Base-by-base conservation (phyloP, 2,329 filamentous ascomycete genomes). In the Neurospora sp. region DNA sequence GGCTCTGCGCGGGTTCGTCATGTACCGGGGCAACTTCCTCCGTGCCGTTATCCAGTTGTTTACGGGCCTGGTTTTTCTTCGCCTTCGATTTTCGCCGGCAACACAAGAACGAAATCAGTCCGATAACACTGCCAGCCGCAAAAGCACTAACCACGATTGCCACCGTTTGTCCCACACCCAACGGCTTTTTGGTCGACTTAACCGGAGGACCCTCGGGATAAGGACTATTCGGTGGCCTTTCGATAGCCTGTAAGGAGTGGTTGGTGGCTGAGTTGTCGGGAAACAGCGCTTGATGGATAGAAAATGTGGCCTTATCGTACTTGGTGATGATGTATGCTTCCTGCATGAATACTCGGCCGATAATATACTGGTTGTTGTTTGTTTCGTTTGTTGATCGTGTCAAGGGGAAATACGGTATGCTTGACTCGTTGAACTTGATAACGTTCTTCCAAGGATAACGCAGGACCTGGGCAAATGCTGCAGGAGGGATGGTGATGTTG, bases 291-390 rank as follows among this genome's bases (percentile, higher is more conserved):
- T 88, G 85, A 69, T 88, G 83, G 33, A 90, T 74, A 1, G 85
- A 85, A 76, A 87, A 88, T 12, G 77, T 77, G 17, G 78, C 80
- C 41, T 81, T 81, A 71, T 88, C 87, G 74, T 87, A 89, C 72
- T 83, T 84, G 36, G 83, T 86, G 39, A 87, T 82, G 6, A 88
- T 77, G 71, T 88, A 88, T 1, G 89, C 85, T 78, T 92, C 90
- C 76, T 92, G 91, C 69, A 93, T 80, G 73, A 92, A 92, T 0
- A 87, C 85, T 40, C 89, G 84, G 8, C 91, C 91, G 41, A 92
- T 83, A 12, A 89, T 85, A 77, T 87, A 85, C 72, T 87, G 83
- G 15, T 81, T 82, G 41, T 83, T 81, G 65, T 83, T 82, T 70
- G 85, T 82, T 23, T 83, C 70, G 36, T 67, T 70, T 8, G 73